phyloP scores from a whole-genome alignment of 768 basidiomycete genomes.

The Boletus rubropictus region DNA sequence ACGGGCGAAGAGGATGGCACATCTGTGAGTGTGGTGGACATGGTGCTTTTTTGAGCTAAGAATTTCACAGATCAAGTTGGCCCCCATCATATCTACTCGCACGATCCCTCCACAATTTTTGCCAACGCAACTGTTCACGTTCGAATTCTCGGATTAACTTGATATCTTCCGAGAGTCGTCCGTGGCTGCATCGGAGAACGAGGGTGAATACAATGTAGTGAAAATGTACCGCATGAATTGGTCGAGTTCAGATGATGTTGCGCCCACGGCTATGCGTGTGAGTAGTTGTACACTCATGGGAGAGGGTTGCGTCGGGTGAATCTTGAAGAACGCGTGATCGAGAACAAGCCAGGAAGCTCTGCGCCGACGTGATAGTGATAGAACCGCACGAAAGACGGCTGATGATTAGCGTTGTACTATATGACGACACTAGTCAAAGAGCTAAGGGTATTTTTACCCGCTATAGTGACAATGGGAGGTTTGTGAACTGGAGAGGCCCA shows the following conservation, averaged over 20 bases:
- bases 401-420: constrained; percentile 4
- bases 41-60: background rate
- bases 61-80: background rate
- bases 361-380: background rate
- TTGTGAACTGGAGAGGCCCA: constrained; percentile 62
- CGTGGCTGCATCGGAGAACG: background rate
- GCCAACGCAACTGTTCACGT: background rate
- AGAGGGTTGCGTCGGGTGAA: background rate
- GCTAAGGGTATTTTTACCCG: background rate
- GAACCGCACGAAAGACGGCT: background rate
- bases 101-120: background rate
- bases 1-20: background rate
- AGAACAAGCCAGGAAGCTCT: background rate
- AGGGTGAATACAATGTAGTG: background rate
- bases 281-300: background rate
- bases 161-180: background rate
- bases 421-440: background rate
- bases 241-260: background rate
- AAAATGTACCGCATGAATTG: background rate
- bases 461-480: constrained; percentile 28
- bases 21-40: background rate
- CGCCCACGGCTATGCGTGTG: background rate
- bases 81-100: too few species aligned
- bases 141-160: background rate
- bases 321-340: background rate